Base-by-base conservation (phyloP, 371 early-diverging fungal genomes). In the Dichotomocladium elegans region DNA sequence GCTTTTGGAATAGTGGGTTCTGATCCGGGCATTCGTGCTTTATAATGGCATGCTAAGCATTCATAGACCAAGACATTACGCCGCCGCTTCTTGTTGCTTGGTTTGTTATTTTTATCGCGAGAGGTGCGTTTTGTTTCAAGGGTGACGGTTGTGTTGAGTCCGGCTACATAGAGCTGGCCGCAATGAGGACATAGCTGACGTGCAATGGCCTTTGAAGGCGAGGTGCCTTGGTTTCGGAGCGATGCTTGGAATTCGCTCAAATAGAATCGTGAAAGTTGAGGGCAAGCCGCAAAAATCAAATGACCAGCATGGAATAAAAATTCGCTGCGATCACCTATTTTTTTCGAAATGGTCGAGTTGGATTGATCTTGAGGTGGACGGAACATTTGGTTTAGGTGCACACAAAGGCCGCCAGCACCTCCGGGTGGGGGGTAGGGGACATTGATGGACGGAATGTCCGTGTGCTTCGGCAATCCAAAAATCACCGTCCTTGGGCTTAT, bases 211-310 rank as follows among this genome's bases (percentile, higher is more conserved):
- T 69, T 67, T 1, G 58, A 53, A 17, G 63, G 17, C 15, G 53
- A 50, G 12, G 66, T 35, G 26, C 66, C 69, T 37, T 59, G 65
- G 28, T 61, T 58, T n/a, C 42, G 48, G 6, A 72, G 11, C 6
- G 58, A 57, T 14, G 61, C 45, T 43, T 75, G 72, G 41, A 69
- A 71, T 53, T 75, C 64, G 31, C 52, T 67, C 70, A 71, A 69
- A 46, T 75, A 75, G 50, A 66, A 75, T 35, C 72, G 51, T 19
- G 70, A 67, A 1, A 75, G 48, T 8, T 48, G 41, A 15, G 76
- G 72, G 21, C 64, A 67, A 2, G 21, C 2, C 1, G 51, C 48
- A 21, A 67, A 53, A 37, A 71, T 41, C 2, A 34, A 22, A 53
- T 63, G 61, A 9, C 72, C 60, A 3, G 76, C 72, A 27, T 63